Evolutionary conservation across 73 alveolate species (phyloP).

Genomic region (Effrenium voratum): DNA sequence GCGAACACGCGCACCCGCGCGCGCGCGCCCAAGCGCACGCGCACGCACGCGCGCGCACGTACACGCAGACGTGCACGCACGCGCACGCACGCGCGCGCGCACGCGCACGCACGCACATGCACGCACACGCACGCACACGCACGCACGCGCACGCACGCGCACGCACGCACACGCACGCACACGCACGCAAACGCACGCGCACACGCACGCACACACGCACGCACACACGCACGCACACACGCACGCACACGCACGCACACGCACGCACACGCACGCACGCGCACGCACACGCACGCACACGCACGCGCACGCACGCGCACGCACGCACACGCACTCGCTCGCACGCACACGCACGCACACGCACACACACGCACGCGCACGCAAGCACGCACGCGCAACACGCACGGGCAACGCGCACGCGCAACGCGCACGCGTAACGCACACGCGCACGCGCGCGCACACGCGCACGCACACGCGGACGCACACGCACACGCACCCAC

Average conservation of each 20-base stretch:
- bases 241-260: background rate
- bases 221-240: background rate
- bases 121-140: background rate
- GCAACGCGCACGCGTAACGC: too few relatives aligned
- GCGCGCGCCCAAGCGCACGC: background rate
- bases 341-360: too few relatives aligned
- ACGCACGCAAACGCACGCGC: background rate
- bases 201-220: background rate
- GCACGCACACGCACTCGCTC: too few relatives aligned
- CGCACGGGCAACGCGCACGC: too few relatives aligned
- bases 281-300: background rate
- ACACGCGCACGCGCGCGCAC: background rate
- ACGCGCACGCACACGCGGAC: background rate
- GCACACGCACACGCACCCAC: background rate
- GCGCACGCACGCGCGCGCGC: background rate
- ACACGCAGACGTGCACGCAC: background rate
- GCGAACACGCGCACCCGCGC: background rate
- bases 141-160: background rate
- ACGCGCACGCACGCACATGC: background rate
- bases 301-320: constrained; percentile 3
- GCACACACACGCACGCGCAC: too few relatives aligned
- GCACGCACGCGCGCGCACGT: background rate
- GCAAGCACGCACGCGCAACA: too few relatives aligned
- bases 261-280: constrained; percentile 8
- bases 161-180: background rate